A percentile compares a stretch with the other conserved stretches of the same genome.
Conservation (phyloP, 1,139 yeast species). For the Kurtzmaniella quercitrusa region DNA sequence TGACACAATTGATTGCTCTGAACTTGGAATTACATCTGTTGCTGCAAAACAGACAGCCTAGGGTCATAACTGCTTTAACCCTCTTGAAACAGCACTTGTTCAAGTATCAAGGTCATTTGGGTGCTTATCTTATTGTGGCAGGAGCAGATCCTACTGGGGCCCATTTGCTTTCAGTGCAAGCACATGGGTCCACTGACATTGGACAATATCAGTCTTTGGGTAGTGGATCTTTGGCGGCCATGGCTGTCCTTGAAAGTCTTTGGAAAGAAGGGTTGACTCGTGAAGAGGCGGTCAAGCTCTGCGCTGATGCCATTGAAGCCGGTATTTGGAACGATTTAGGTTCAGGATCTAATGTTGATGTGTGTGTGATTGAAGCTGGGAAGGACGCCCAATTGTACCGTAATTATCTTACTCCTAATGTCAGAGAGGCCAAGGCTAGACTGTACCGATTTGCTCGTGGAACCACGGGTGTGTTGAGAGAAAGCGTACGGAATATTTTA, state of each 20-base stretch:
- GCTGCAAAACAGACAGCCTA: slow-evolving; percentile 78
- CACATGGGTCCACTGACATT: slow-evolving; percentile 96
- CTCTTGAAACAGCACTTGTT: slow-evolving; percentile 92
- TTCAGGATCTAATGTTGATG: slow-evolving; percentile 95
- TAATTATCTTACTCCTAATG: slow-evolving; percentile 88
- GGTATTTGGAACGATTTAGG: slow-evolving; percentile 99
- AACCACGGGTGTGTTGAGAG: slow-evolving; percentile 78
- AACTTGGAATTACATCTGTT: slow-evolving; percentile 86
- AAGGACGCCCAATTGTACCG: slow-evolving; percentile 80
- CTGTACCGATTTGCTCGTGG: slow-evolving; percentile 87
- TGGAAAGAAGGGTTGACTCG: slow-evolving; percentile 76
- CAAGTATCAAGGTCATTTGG: slow-evolving; percentile 95
- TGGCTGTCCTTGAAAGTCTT: slow-evolving; percentile 90
- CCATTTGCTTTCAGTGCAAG: slow-evolving; percentile 87
- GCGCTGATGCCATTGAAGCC: slow-evolving; percentile 91
- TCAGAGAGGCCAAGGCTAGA: slow-evolving; percentile 72
- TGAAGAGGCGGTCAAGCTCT: slow-evolving; percentile 86
- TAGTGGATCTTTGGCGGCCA: slow-evolving; percentile 97
- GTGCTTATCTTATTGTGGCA: slow-evolving; percentile 94
- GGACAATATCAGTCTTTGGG: slow-evolving; percentile 92
- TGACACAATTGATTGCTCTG: slow-evolving; percentile 86
- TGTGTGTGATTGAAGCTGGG: slow-evolving; percentile 93
- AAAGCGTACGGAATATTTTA: slow-evolving; percentile 59
- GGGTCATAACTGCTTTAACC: slow-evolving; percentile 91
- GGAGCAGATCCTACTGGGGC: slow-evolving; percentile 97